Conservation (phyloP, 1,284 basidiomycete species). For the Microbotryum scabiosae region DNA sequence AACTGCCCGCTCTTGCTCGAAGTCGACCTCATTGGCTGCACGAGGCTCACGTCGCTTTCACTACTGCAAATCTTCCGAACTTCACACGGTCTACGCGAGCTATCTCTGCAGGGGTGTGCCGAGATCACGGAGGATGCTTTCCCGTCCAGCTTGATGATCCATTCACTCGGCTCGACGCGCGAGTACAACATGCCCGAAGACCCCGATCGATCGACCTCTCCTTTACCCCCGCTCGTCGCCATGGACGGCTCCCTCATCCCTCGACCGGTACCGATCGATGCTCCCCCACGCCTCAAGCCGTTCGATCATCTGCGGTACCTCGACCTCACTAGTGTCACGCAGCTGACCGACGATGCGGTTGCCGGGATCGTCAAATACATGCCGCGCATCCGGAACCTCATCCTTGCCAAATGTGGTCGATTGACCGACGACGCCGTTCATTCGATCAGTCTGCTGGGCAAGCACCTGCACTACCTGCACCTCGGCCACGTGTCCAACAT, state of each 20-base stretch:
- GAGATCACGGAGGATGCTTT: conserved; percentile 78
- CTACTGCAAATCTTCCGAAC: conserved; percentile 77
- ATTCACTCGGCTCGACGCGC: conserved; percentile 14
- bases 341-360: conserved; percentile 77
- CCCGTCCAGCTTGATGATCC: conserved; percentile 44
- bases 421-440: conserved; percentile 81
- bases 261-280: conserved; percentile 5
- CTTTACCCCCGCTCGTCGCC: conserved; percentile 6
- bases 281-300: conserved; percentile 38
- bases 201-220: neutral
- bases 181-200: neutral
- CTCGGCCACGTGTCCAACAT: conserved; percentile 84
- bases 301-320: conserved; percentile 80
- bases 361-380: conserved; percentile 82
- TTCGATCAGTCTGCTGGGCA: conserved; percentile 77
- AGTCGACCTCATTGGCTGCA: conserved; percentile 82
- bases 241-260: conserved; percentile 12
- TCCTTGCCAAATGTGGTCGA: conserved; percentile 78
- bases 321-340: conserved; percentile 76
- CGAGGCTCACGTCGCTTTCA: conserved; percentile 64
- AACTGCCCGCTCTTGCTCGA: conserved; percentile 83
- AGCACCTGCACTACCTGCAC: conserved; percentile 89
- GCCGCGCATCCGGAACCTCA: conserved; percentile 82
- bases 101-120: conserved; percentile 71
- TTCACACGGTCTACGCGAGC: conserved; percentile 76